Evolutionary conservation across 495 filamentous ascomycete genomes (phyloP).

Genomic region (Neurospora sublineolata): DNA sequence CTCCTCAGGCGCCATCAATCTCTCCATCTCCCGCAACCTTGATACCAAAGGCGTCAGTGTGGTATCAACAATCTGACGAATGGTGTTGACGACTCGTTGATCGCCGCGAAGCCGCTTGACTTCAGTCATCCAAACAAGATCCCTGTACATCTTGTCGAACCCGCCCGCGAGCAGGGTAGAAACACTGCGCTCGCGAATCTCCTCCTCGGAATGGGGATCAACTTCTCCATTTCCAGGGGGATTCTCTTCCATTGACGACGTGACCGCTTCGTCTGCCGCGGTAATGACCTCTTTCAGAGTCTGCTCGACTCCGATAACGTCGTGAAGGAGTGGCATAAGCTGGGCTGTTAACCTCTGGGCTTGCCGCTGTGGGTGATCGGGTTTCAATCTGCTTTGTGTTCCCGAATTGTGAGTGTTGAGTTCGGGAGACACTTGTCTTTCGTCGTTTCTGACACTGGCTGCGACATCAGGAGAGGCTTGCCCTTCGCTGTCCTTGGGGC

Average conservation of each 20-base stretch:
- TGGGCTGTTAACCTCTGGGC: neutral
- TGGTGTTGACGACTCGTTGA: neutral
- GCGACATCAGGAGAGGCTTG: neutral
- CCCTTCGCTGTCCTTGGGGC: neutral
- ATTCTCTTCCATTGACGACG: neutral
- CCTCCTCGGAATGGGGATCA: neutral
- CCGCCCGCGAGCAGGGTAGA: neutral
- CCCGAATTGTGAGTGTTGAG: too few species aligned
- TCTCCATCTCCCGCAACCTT: neutral
- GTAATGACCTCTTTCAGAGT: neutral
- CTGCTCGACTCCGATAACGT: neutral
- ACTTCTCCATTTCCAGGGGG: too few species aligned
- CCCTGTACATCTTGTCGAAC: neutral
- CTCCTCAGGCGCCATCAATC: neutral
- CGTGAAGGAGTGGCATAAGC: neutral
- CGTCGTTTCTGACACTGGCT: neutral
- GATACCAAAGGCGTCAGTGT: neutral
- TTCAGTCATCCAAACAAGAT: neutral
- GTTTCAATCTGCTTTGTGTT: too few species aligned
- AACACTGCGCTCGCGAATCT: neutral
- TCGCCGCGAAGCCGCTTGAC: neutral
- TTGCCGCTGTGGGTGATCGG: neutral
- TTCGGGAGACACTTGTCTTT: too few species aligned
- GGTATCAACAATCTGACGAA: neutral
- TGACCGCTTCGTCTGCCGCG: neutral